Evolutionary conservation across 345 rosid genomes (phyloP).

Genomic region (Eutrema yunnanense): DNA sequence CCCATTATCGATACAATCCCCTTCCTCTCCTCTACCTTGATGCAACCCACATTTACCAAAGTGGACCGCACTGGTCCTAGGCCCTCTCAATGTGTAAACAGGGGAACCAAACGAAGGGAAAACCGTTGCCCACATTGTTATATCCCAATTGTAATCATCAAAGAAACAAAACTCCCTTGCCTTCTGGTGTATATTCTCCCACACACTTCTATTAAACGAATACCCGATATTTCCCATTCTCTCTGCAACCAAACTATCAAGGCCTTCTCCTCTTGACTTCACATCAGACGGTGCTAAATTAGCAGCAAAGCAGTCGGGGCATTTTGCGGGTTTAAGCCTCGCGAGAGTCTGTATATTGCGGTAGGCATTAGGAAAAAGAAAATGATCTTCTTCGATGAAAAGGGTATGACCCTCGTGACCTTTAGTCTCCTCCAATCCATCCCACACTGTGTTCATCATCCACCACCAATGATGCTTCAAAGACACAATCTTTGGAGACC

Average conservation of each 20-base stretch:
- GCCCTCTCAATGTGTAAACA: slow-evolving; percentile 79
- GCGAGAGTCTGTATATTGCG: slow-evolving; percentile 75
- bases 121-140: slow-evolving; percentile 96
- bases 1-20: slow-evolving; percentile 79
- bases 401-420: slow-evolving; percentile 64
- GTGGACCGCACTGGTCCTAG: slow-evolving; percentile 89
- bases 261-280: slow-evolving; percentile 81
- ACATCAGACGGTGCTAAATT: slow-evolving; percentile 93
- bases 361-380: slow-evolving; percentile 88
- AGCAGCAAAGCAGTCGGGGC: slow-evolving; percentile 86
- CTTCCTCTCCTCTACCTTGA: slow-evolving; percentile 59
- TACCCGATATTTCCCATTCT: slow-evolving; percentile 96
- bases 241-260: slow-evolving; percentile 70
- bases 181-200: slow-evolving; percentile 77
- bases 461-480: slow-evolving; percentile 99
- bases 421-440: slow-evolving; percentile 74
- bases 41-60: slow-evolving; percentile 98
- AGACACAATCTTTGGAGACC: slow-evolving; percentile 79
- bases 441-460: slow-evolving; percentile 99
- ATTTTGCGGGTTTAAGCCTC: slow-evolving; percentile 54
- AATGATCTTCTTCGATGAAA: slow-evolving; percentile 98
- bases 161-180: slow-evolving; percentile 83
- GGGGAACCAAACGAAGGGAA: slow-evolving; percentile 88
- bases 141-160: slow-evolving; percentile 99
- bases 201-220: slow-evolving; percentile 72